Evolutionary conservation across 306 rosid species (phyloP).

Genomic region (Dalbergia cultrata): DNA sequence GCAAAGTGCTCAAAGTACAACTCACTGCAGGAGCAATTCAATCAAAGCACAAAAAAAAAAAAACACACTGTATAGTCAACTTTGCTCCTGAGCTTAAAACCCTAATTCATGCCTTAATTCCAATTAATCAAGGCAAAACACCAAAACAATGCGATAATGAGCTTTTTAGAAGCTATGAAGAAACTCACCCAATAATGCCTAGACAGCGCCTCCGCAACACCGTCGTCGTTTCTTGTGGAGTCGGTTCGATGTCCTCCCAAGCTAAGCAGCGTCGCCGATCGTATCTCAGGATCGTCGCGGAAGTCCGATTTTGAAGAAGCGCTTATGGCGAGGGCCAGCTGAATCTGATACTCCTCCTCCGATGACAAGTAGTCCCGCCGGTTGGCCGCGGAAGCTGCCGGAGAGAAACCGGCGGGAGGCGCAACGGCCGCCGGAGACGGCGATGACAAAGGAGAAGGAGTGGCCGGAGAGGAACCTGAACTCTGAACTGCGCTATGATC

Average conservation of each 20-base stretch:
- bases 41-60: neutral
- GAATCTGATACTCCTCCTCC: conserved; percentile 97
- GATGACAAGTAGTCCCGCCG: conserved; percentile 80
- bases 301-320: conserved; percentile 94
- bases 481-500: conserved; percentile 57
- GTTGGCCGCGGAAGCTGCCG: conserved; percentile 44
- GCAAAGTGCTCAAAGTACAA: neutral
- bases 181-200: conserved; percentile 94
- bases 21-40: neutral
- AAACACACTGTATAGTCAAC: neutral
- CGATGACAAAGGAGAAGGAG: conserved; percentile 57
- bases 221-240: conserved; percentile 57
- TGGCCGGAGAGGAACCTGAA: conserved; percentile 55
- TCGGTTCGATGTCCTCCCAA: conserved; percentile 73
- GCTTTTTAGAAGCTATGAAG: neutral
- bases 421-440: conserved; percentile 10
- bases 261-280: conserved; percentile 83
- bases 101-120: neutral
- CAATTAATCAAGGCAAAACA: neutral
- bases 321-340: conserved; percentile 97
- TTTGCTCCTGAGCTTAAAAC: neutral
- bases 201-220: conserved; percentile 75
- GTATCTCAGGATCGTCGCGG: conserved; percentile 88
- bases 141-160: neutral
- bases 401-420: conserved; percentile 7